Conservation (phyloP, 495 filamentous ascomycete genomes). For the Diplogelasinospora grovesii region DNA sequence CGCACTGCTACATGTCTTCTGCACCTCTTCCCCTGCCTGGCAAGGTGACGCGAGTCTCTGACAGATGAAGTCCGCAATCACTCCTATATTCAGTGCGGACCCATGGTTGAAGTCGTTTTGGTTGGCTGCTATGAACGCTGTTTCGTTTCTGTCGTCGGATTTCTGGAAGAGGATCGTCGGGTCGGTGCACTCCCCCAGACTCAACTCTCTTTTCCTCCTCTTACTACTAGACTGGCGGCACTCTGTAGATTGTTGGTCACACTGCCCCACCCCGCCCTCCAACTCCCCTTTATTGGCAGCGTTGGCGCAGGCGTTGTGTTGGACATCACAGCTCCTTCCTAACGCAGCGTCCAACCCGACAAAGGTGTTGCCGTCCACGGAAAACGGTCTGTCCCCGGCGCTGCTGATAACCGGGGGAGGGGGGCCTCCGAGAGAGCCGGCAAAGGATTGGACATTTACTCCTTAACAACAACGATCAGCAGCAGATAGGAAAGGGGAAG, state of each 20-base stretch:
- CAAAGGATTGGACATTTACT: no score
- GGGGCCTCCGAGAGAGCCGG: conserved; percentile 45
- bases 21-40: conserved; percentile 38
- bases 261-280: conserved; percentile 33
- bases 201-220: conserved; percentile 15
- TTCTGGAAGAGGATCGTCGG: conserved; percentile 49
- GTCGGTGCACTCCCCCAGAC: conserved; percentile 44
- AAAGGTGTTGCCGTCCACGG: conserved; percentile 48
- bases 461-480: no score
- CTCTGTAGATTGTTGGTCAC: conserved; percentile 36
- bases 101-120: conserved; percentile 50
- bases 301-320: conserved; percentile 50
- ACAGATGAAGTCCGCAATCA: conserved; percentile 52
- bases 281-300: conserved; percentile 41
- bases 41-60: conserved; percentile 45
- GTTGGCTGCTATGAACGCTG: conserved; percentile 47
- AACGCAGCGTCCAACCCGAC: conserved; percentile 39
- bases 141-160: conserved; percentile 44
- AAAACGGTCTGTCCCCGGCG: conserved; percentile 42
- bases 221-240: conserved; percentile 36
- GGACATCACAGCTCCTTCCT: conserved; percentile 44
- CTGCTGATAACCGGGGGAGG: conserved; percentile 40
- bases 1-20: conserved; percentile 40
- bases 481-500: no score
- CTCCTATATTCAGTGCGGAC: conserved; percentile 45